These are phyloP conservation scores for Hyphopichia fennica DNA, from an alignment of 1,139 yeast genomes.

Conservation along the genomic window DNA sequence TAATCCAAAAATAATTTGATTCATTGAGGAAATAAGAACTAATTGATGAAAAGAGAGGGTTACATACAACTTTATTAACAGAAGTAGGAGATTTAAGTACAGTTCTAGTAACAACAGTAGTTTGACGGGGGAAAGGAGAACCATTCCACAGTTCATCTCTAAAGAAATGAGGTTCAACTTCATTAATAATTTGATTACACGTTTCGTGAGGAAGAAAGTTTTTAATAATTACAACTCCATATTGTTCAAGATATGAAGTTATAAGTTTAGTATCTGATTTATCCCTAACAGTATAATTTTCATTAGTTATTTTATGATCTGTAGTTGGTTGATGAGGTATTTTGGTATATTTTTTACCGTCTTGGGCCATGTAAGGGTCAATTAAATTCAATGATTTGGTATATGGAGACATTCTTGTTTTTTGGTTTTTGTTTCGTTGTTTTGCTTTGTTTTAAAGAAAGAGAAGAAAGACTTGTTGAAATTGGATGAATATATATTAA, in stretches of 20 bases:
- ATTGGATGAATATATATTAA: too few relatives aligned
- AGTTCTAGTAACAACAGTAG: conserved; percentile 17
- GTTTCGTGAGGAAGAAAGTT: conserved; percentile 11
- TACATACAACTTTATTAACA: conserved; percentile 13
- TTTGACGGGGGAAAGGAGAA: conserved; percentile 18
- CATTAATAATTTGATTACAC: conserved; percentile 13
- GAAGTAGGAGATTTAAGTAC: conserved; percentile 17
- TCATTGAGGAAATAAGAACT: conserved; percentile 13
- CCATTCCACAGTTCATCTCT: conserved; percentile 17
- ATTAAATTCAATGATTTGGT: conserved; percentile 2
- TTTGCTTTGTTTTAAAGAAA: too few relatives aligned
- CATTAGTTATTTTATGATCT: conserved; percentile 7
- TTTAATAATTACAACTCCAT: conserved; percentile 21
- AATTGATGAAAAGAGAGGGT: conserved; percentile 13
- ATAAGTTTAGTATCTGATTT: conserved; percentile 10
- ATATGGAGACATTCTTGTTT: background rate
- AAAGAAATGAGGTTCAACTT: conserved; percentile 18
- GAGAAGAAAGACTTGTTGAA: too few relatives aligned
- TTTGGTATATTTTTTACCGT: conserved; percentile 1
- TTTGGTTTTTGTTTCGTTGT: too few relatives aligned
- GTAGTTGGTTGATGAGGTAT: conserved; percentile 4
- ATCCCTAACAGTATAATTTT: conserved; percentile 8
- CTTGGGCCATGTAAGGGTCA: background rate
- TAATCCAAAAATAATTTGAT: conserved; percentile 18
- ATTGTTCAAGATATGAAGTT: conserved; percentile 12